phyloP scores from a whole-genome alignment of 768 basidiomycete genomes.

The Leccinum pellstonianum region DNA sequence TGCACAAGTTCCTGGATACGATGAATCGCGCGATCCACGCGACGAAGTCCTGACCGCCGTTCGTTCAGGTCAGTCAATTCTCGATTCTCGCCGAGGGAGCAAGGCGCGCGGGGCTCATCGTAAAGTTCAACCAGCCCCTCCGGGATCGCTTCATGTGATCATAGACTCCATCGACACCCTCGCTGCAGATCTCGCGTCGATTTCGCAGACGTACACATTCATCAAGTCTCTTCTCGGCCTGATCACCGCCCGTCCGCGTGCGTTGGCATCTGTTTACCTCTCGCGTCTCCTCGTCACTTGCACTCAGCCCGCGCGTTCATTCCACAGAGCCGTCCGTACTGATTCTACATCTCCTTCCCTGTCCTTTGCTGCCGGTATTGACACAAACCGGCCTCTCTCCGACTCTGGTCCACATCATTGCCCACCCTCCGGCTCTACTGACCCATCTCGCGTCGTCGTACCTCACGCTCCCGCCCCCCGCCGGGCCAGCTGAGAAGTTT shows the following conservation, averaged over 20 bases:
- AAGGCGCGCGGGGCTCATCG: constrained; percentile 5
- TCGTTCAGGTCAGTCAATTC: constrained; percentile 34
- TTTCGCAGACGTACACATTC: constrained; percentile 50
- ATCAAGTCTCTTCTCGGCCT: constrained; percentile 46
- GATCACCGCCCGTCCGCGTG: constrained; percentile 52
- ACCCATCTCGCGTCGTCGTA: constrained; percentile 67
- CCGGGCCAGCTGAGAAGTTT: constrained; percentile 64
- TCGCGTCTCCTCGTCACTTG: not conserved
- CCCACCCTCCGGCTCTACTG: constrained; percentile 72
- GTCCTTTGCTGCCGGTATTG: constrained; percentile 53
- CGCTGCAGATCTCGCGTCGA: constrained; percentile 53
- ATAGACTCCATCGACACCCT: constrained; percentile 76
- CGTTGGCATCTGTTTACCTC: constrained; percentile 14
- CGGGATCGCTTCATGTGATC: constrained; percentile 56
- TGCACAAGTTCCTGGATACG: constrained; percentile 53
- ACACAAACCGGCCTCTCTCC: constrained; percentile 63
- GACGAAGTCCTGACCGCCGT: constrained; percentile 42
- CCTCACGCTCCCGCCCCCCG: constrained; percentile 67
- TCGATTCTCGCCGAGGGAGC: not conserved
- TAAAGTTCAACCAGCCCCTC: constrained; percentile 30
- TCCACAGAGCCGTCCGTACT: constrained; percentile 54
- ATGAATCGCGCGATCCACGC: constrained; percentile 35
- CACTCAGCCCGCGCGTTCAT: constrained; percentile 9
- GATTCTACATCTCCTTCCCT: constrained; percentile 54
- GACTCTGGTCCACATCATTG: constrained; percentile 58